Evolutionary conservation across 1,284 basidiomycete species (phyloP), one percentile per base, ranked within the genome.

Genomic region (Moniliophthora roreri): DNA sequence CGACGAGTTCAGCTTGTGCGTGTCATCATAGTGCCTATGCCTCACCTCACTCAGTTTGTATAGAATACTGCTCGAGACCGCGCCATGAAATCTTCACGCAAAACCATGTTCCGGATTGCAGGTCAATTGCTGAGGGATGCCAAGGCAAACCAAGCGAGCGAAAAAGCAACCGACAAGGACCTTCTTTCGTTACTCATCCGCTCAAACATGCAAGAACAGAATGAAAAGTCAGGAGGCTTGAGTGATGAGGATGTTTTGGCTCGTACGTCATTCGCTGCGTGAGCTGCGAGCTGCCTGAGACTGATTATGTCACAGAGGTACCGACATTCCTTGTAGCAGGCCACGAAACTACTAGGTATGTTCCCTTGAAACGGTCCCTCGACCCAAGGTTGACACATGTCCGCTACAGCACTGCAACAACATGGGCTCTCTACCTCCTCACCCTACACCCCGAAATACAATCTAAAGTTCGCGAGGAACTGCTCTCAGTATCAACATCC

Each of bases 261-360:
- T 32, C 28, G 28, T 32, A 32, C 28, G 28, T 32, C n/a, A n/a
- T n/a, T n/a, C n/a, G 28, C 11, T 32, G 28, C 11, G 28, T 32
- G 6, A 11, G 28, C 28, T 32, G 28, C 28, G 6, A 6, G 11
- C 6, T 32, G 11, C 11, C 28, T 32, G 28, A 11, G 6, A 32
- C 28, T 32, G 11, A 32, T 11, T 32, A 32, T 0, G 61, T 88
- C 23, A 81, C 84, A 4, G 91, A 83, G 69, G 70, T 85, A 7
- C 77, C 81, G 0, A 83, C 81, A 0, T 84, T 85, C 67, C 63
- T 88, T 1, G 70, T 82, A 3, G 84, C 85, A 4, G 91, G 91
- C 0, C 88, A 93, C 66, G 91, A 93, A 65, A 93, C 92, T 0
- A 87, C 84, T 0, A 82, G 84, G 79, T 79, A 60, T 4, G 58